Base-by-base conservation (phyloP, 2,329 filamentous ascomycete genomes). In the Ceratocystis destructans region DNA sequence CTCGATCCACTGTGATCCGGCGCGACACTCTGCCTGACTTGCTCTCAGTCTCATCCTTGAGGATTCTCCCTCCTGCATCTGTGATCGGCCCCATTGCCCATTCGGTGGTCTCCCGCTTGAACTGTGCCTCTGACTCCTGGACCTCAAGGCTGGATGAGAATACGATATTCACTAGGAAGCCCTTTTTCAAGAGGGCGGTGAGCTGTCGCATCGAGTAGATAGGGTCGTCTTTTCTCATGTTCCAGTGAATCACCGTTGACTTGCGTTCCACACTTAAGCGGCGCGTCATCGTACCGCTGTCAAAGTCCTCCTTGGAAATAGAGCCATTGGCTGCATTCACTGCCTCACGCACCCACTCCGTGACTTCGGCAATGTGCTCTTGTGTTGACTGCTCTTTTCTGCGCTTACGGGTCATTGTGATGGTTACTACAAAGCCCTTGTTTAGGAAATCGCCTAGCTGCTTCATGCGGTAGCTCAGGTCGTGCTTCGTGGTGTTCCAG, bases 401-500 rank as follows among this genome's bases (percentile, higher is more conserved):
- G 71, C 80, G 82, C 73, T 82, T 83, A 67, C 73, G 74, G n/a
- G 84, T 83, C 62, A 96, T 71, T 64, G 87, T 71, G 10, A 96
- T 72, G 73, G 94, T 87, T 22, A 96, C 90, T 73, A 81, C 85
- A 73, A 83, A 81, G 0, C 91, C 91, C 74, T 90, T 89, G 7
- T 74, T 77, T 73, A 96, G 73, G 73, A 96, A 96, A 65, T 77
- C 79, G 69, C 76, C 76, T 71, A 93, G 74, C 76, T 85, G 83
- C 72, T 82, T 82, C 74, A 94, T 73, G 72, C 87, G 83, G 73
- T 89, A 86, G n/a, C 77, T 77, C 64, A 96, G 74, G 77, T 96
- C 92, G 73, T 93, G 83, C 12, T 75, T 73, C 68, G 85, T 86
- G 72, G 96, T 95, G 44, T 87, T 86, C 92, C 92, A 97, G 74